Evolutionary conservation across 2,329 filamentous ascomycete species (phyloP).

Genomic region (Davidsoniella eucalypti): DNA sequence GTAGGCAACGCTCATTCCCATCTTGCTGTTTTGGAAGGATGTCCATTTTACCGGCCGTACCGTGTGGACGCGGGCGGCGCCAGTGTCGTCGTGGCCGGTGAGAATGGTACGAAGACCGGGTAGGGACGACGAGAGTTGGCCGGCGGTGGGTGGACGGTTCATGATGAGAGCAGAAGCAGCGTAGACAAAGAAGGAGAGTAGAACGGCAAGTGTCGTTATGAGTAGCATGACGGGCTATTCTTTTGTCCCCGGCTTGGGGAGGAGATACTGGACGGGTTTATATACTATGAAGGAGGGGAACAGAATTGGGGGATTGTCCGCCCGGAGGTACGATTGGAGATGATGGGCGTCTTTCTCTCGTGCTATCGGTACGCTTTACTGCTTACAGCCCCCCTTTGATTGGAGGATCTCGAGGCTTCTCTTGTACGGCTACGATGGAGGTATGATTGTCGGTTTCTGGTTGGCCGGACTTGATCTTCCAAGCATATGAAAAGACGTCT

Average conservation of each 20-base stretch:
- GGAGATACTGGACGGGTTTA: neutral
- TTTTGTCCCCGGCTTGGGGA: neutral
- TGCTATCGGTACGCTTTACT: no score
- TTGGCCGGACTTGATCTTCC: no score
- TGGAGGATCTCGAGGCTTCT: no score
- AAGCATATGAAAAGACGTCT: no score
- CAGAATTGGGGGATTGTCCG: neutral
- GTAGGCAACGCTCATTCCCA: constrained; percentile 26
- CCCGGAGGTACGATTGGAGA: no score
- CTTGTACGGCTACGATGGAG: no score
- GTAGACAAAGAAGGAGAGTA: constrained; percentile 7
- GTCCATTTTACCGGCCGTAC: constrained; percentile 13
- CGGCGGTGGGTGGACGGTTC: constrained; percentile 8
- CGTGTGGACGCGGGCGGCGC: constrained; percentile 14
- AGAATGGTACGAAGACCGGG: constrained; percentile 12
- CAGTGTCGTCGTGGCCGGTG: constrained; percentile 10
- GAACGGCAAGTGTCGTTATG: constrained; percentile 1
- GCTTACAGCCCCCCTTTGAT: no score
- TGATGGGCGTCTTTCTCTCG: no score
- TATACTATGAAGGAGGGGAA: neutral
- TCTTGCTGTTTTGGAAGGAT: constrained; percentile 19
- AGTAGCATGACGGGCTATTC: constrained; percentile 6
- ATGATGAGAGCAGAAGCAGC: neutral
- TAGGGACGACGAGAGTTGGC: constrained; percentile 8
- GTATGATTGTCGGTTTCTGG: no score